Conservation (phyloP, 208 protist genomes). For the Trypanosoma conorhini region DNA sequence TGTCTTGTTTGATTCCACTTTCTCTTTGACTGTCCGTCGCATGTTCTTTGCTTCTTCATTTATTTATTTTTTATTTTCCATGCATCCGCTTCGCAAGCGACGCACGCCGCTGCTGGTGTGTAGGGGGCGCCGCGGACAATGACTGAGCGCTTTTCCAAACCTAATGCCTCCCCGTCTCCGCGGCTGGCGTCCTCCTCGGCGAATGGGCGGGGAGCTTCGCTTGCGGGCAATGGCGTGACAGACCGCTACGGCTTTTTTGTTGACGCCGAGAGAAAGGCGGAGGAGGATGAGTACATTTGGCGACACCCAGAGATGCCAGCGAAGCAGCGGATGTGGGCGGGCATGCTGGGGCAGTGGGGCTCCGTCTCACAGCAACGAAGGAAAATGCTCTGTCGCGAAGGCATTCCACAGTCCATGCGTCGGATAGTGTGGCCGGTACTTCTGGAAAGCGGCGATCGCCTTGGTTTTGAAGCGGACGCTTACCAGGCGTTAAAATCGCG, state of each 20-base stretch:
- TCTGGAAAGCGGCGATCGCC: conserved; percentile 38
- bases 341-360: conserved; percentile 40
- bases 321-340: conserved; percentile 29
- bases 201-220: background rate
- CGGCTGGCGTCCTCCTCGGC: background rate
- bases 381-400: conserved; percentile 73
- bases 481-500: conserved; percentile 39
- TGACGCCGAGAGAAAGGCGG: conserved; percentile 61
- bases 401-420: conserved; percentile 65
- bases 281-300: conserved; percentile 42
- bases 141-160: background rate
- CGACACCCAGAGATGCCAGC: conserved; percentile 13
- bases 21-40: background rate
- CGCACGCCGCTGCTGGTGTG: background rate
- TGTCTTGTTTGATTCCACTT: background rate
- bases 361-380: conserved; percentile 16
- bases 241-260: conserved; percentile 82
- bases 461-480: conserved; percentile 16
- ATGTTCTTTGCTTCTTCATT: background rate
- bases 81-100: background rate
- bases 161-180: background rate
- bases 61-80: too few species aligned
- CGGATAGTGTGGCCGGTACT: conserved; percentile 66
- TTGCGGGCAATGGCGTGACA: conserved; percentile 22
- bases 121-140: background rate